phyloP scores from a whole-genome alignment of 768 basidiomycete genomes.

The Leccinum ochraceum region DNA sequence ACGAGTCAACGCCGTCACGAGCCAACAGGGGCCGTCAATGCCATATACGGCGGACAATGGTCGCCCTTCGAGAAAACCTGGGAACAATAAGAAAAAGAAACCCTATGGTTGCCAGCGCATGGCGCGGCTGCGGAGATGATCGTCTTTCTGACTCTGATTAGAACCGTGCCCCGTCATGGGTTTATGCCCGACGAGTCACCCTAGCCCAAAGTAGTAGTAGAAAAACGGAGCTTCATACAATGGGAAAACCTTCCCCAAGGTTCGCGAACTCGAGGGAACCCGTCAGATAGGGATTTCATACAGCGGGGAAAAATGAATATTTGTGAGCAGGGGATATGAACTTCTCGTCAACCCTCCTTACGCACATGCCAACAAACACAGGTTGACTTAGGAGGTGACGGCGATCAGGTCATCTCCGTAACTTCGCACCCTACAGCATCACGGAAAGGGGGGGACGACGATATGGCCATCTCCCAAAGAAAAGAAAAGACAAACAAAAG shows the following conservation, averaged over 20 bases:
- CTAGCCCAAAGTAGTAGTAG: background rate
- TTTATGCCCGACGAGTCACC: background rate
- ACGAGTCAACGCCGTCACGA: background rate
- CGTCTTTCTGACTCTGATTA: constrained; percentile 5
- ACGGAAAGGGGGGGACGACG: constrained; percentile 12
- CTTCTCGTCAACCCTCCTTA: constrained; percentile 16
- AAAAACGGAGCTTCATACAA: constrained; percentile 1
- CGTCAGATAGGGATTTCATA: constrained; percentile 4
- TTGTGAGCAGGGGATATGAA: constrained; percentile 6
- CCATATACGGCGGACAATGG: constrained; percentile 29
- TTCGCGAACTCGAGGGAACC: constrained; percentile 6
- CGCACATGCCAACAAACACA: constrained; percentile 16
- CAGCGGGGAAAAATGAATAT: constrained; percentile 6
- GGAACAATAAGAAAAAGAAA: constrained; percentile 17
- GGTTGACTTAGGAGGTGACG: constrained; percentile 26
- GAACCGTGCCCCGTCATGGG: constrained; percentile 1
- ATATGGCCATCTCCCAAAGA: background rate
- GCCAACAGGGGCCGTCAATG: constrained; percentile 4
- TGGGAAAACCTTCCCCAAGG: background rate
- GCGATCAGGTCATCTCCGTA: constrained; percentile 35
- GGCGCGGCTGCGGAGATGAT: constrained; percentile 14
- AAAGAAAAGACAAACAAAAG: background rate
- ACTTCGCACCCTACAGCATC: constrained; percentile 26
- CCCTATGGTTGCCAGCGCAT: background rate
- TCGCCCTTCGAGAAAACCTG: background rate